Conservation (phyloP, 2,329 filamentous ascomycete genomes). For the Annulohypoxylon truncatum region DNA sequence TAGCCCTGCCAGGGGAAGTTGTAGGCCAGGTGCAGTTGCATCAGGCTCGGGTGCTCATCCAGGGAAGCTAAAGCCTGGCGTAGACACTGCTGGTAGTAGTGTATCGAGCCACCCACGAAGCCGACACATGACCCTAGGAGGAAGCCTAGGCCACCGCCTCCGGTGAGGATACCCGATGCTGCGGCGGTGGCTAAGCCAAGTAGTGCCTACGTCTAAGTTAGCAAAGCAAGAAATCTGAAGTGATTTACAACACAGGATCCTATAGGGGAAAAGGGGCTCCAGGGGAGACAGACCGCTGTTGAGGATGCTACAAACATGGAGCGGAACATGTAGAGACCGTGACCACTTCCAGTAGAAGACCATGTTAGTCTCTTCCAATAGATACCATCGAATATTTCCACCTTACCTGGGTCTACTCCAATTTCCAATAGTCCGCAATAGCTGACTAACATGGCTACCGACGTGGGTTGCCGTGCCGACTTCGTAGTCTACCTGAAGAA, state of each 20-base stretch:
- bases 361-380: not conserved
- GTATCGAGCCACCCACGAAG: slow-evolving; percentile 33
- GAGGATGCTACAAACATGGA: slow-evolving; percentile 40
- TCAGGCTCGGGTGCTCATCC: slow-evolving; percentile 36
- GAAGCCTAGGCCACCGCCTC: slow-evolving; percentile 35
- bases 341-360: slow-evolving; percentile 27
- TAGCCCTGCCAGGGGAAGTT: slow-evolving; percentile 39
- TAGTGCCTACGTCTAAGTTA: slow-evolving; percentile 24
- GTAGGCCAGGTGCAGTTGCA: slow-evolving; percentile 39
- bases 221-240: not conserved
- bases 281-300: slow-evolving; percentile 28
- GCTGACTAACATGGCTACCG: slow-evolving; percentile 34
- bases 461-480: slow-evolving; percentile 18
- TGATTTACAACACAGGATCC: not conserved
- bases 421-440: slow-evolving; percentile 36
- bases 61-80: slow-evolving; percentile 32
- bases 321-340: slow-evolving; percentile 40
- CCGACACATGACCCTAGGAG: slow-evolving; percentile 34
- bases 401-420: slow-evolving; percentile 38
- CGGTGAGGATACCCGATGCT: slow-evolving; percentile 26
- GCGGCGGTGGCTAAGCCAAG: slow-evolving; percentile 33
- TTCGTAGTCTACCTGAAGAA: slow-evolving; percentile 29
- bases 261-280: not conserved
- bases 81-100: slow-evolving; percentile 37
- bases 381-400: not conserved